These are phyloP conservation scores for Aaosphaeria pasadenensis DNA, from an alignment of 2,329 filamentous ascomycete species.

Conservation along the genomic window DNA sequence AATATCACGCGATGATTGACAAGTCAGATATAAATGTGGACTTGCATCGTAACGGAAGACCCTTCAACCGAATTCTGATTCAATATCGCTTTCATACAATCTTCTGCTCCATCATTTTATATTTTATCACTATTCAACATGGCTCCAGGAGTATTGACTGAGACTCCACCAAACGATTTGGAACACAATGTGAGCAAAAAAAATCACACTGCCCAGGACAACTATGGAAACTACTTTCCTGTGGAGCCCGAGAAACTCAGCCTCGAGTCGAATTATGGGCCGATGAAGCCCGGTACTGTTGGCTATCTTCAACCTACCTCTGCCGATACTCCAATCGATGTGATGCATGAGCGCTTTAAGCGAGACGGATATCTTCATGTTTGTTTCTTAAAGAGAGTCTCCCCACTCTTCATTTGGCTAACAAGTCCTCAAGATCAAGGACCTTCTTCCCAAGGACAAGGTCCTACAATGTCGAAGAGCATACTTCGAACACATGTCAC, in stretches of 20 bases:
- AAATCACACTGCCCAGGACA: background rate
- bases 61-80: too few relatives aligned
- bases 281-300: constrained; percentile 2
- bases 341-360: background rate
- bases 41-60: too few relatives aligned
- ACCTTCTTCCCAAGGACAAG: constrained; percentile 3
- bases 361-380: background rate
- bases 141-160: background rate
- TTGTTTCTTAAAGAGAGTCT: background rate
- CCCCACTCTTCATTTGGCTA: too few relatives aligned
- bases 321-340: background rate
- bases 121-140: background rate
- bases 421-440: constrained; percentile 1
- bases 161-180: background rate
- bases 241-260: constrained; percentile 2
- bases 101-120: too few relatives aligned
- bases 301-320: constrained; percentile 2
- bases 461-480: constrained; percentile 5
- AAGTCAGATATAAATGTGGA: too few relatives aligned
- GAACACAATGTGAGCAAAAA: background rate
- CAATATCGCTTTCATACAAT: too few relatives aligned
- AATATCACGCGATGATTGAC: too few relatives aligned
- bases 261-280: constrained; percentile 5
- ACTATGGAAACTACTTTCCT: constrained; percentile 5
- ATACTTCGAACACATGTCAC: constrained; percentile 6